Base-by-base conservation (phyloP, 805 yeast genomes). In the Kodamaea restingae region DNA sequence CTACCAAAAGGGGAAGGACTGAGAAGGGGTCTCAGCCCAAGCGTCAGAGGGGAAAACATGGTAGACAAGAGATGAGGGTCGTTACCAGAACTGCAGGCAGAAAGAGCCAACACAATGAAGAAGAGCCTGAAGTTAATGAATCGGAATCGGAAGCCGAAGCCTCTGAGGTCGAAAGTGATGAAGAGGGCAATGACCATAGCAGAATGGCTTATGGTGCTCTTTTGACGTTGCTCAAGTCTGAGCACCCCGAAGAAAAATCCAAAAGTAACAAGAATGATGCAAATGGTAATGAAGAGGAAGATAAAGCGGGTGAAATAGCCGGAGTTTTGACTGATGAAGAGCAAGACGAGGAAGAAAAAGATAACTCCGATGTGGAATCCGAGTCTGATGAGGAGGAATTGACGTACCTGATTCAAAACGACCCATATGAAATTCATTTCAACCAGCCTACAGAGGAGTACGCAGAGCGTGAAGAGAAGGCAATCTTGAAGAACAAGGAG, bases 401-500 rank as follows among this genome's bases (percentile, higher is more conserved):
- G 17, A 58, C 60, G 34, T 71, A 63, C 12, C 68, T 60, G 4
- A 67, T 63, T 34, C 38, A 48, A 8, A 55, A 60, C 6, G 96
- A 91, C 61, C 86, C 95, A 0, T 88, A 85, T 50, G 85, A 84
- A 44, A 53, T 62, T 9, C 98, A 90, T 57, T 90, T 84, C 59
- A 82, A 80, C 35, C 61, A 67, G 15, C 65, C 75, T 15, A 58
- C 73, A 4, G 73, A 71, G 2, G 57, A 60, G 8, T 56, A 49
- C 46, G 50, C 62, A 24, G 61, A 61, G 4, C 50, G 45, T 12
- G 56, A 63, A 32, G 54, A 55, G 29, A 43, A 46, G n/a, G 15
- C 48, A 4, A 48, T 51, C 1, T 8, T 45, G 4, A 42, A 46
- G n/a, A 48, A 44, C 2, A 45, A 44, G 7, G 45, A 35, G 4